Percentiles rank a stretch among this genome's conserved stretches.
phyloP scores from a whole-genome alignment of 2,329 filamentous ascomycete genomes.

The Aspergillus sp. region DNA sequence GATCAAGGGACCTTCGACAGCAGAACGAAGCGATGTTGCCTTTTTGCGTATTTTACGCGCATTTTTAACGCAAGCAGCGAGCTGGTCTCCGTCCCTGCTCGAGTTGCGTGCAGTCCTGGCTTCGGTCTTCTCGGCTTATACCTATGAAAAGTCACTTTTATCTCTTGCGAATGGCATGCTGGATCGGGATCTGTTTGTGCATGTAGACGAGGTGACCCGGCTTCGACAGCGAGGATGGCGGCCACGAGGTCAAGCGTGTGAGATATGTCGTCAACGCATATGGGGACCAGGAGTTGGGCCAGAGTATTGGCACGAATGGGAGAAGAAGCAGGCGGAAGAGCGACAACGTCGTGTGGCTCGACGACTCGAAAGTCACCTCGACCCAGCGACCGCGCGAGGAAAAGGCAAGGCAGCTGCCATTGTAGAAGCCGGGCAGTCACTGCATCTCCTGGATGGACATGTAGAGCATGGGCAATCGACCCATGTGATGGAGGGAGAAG shows the following conservation, averaged over 20 bases:
- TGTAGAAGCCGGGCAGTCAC: slow-evolving; percentile 11
- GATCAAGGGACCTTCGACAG: slow-evolving; percentile 39
- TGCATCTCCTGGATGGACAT: slow-evolving; percentile 10
- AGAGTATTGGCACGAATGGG: slow-evolving; percentile 77
- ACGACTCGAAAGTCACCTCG: slow-evolving; percentile 22
- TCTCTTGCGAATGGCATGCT: slow-evolving; percentile 79
- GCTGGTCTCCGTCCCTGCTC: slow-evolving; percentile 76
- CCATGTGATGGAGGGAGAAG: too few species aligned
- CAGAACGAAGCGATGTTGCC: slow-evolving; percentile 55
- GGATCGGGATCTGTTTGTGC: slow-evolving; percentile 81
- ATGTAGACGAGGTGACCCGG: slow-evolving; percentile 68
- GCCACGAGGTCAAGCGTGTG: slow-evolving; percentile 79
- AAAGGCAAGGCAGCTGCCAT: slow-evolving; percentile 37
- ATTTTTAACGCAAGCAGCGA: slow-evolving; percentile 78
- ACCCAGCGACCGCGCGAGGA: slow-evolving; percentile 23
- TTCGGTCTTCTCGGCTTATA: slow-evolving; percentile 91
- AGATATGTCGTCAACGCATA: slow-evolving; percentile 72
- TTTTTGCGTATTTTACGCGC: slow-evolving; percentile 86
- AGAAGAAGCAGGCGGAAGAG: slow-evolving; percentile 48
- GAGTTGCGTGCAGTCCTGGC: slow-evolving; percentile 79
- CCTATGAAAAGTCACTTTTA: slow-evolving; percentile 88
- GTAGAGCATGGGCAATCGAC: slow-evolving; percentile 4
- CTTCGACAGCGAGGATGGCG: slow-evolving; percentile 84
- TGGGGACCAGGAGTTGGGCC: slow-evolving; percentile 86
- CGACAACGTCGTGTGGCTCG: slow-evolving; percentile 24